Percentiles rank a stretch among this genome's conserved stretches.
Evolutionary conservation across 495 filamentous ascomycete genomes (phyloP).

Genomic region (Echria macrotheca): DNA sequence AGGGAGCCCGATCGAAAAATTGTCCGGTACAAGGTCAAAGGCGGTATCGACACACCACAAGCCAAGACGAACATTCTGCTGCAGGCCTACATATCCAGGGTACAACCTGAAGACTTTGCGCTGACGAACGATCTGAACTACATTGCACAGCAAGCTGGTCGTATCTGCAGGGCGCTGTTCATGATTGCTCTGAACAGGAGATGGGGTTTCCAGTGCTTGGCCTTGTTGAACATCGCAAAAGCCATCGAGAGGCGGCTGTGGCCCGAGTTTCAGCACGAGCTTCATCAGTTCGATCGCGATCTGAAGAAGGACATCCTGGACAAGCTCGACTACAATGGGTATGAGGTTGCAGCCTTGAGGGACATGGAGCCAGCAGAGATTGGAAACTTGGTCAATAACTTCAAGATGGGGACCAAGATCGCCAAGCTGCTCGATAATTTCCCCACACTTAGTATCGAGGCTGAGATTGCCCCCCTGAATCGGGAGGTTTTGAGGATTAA

Average conservation of each 20-base stretch:
- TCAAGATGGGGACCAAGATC: conserved; percentile 75
- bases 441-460: conserved; percentile 81
- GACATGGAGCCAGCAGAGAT: conserved; percentile 94
- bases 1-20: conserved; percentile 58
- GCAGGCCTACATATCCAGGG: conserved; percentile 90
- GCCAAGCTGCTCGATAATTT: conserved; percentile 81
- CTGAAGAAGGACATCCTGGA: conserved; percentile 63
- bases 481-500: conserved; percentile 86
- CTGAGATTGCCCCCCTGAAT: conserved; percentile 93
- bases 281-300: conserved; percentile 90
- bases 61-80: conserved; percentile 93
- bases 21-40: conserved; percentile 66
- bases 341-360: conserved; percentile 74
- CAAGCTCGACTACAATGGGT: too few relatives aligned
- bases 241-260: conserved; percentile 94
- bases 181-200: conserved; percentile 92
- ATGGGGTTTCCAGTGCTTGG: conserved; percentile 92
- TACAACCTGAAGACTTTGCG: conserved; percentile 84
- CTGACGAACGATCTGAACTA: conserved; percentile 87
- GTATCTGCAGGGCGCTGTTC: conserved; percentile 92
- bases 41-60: conserved; percentile 70
- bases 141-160: conserved; percentile 88
- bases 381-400: conserved; percentile 85
- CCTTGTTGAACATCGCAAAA: conserved; percentile 84
- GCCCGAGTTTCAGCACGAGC: conserved; percentile 84